Evolutionary conservation across 1,284 basidiomycete genomes (phyloP).

Genomic region (Apiotrichum porosum): DNA sequence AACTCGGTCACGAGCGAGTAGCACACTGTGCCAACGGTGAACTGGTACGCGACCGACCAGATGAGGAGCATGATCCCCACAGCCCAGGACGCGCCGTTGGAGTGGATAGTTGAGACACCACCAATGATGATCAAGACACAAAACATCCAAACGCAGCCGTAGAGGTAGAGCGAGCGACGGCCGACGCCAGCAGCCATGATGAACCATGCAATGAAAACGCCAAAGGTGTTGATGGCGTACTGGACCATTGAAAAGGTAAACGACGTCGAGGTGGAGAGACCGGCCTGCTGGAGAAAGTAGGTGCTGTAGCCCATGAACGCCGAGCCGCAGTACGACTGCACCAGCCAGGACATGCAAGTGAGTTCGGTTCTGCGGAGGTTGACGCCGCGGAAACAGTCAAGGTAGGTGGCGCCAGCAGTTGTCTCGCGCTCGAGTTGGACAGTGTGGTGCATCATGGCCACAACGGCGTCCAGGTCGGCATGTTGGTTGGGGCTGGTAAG

Average conservation of each 20-base stretch:
- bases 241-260: slow-evolving; percentile 33
- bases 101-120: slow-evolving; percentile 13
- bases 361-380: slow-evolving; percentile 19
- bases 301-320: slow-evolving; percentile 15
- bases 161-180: slow-evolving; percentile 50
- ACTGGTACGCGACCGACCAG: slow-evolving; percentile 25
- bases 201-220: slow-evolving; percentile 21
- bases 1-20: slow-evolving; percentile 45
- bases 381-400: slow-evolving; percentile 30
- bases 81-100: slow-evolving; percentile 10
- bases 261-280: slow-evolving; percentile 5
- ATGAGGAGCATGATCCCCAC: slow-evolving; percentile 18
- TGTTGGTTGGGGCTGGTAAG: slow-evolving; percentile 14
- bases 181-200: slow-evolving; percentile 39
- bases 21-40: slow-evolving; percentile 32
- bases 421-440: slow-evolving; percentile 32
- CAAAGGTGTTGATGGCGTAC: slow-evolving; percentile 17
- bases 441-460: slow-evolving; percentile 46
- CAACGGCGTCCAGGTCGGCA: slow-evolving; percentile 27
- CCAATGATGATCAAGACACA: slow-evolving; percentile 50
- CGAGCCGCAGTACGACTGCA: slow-evolving; percentile 23
- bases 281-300: slow-evolving; percentile 27
- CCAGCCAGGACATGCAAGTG: slow-evolving; percentile 9
- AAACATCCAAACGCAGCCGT: slow-evolving; percentile 46
- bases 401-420: slow-evolving; percentile 19